Base-by-base conservation (phyloP, 2,329 filamentous ascomycete species). In the Exophiala alcalophila region DNA sequence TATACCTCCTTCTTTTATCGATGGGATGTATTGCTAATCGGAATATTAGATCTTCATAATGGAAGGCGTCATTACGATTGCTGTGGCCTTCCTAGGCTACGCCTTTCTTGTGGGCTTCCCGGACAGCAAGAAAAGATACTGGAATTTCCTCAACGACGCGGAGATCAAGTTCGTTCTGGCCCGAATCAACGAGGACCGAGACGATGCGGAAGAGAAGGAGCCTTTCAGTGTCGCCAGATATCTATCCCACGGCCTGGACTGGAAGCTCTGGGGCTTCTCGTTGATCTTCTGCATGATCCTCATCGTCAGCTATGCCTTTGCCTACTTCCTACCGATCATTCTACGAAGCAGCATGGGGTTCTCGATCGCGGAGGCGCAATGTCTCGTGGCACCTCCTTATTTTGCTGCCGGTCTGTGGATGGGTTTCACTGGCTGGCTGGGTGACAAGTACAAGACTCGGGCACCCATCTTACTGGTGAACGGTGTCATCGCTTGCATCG, bases 241-340 rank as follows among this genome's bases (percentile, higher is more conserved):
- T 58, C 59, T 76, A 34, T 59, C 59, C 14, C 65, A 67, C 11
- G 72, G 63, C 3, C 36, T 60, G 0, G 74, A 78, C 46, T 53
- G 65, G 40, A 77, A 79, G 53, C 66, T 78, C 38, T 78, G 74
- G 72, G 70, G 60, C 2, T 78, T 75, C 44, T 74, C 72, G 0
- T 45, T 70, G 53, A 69, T 77, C 40, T 77, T 74, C 34, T 26
- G 33, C 30, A 10, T 25, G 10, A 16, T 14, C 85, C 0, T 84
- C 83, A 8, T 76, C 86, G 57, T 60, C 1, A 56, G 57, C 4
- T 67, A 65, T 38, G 56, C 61, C 1, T 61, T 59, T 41, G 55
- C 55, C 33, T 65, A 65, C 46, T 66, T 66, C 50, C 56, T 64
- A 4, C 64, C 64, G 2, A 60, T 66, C 35, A 65, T 66, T 23